phyloP scores from a whole-genome alignment of 2,329 filamentous ascomycete species.

The Lachnellula suecica region DNA sequence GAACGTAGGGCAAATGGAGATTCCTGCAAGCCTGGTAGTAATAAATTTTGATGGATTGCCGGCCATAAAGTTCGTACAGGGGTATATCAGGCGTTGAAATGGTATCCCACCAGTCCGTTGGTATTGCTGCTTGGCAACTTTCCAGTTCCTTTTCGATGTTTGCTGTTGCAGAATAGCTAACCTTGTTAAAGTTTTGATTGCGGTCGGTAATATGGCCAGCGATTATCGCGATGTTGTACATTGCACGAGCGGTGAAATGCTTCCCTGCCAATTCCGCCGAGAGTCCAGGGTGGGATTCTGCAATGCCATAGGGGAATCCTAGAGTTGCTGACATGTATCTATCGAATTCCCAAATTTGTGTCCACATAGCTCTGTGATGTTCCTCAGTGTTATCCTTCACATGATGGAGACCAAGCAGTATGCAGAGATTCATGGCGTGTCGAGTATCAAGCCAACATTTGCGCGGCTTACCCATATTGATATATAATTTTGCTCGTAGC shows the following conservation, averaged over 20 bases:
- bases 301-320: conserved; percentile 47
- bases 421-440: conserved; percentile 49
- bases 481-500: conserved; percentile 50
- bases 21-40: conserved; percentile 39
- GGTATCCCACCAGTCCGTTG: conserved; percentile 32
- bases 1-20: conserved; percentile 47
- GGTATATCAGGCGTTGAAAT: conserved; percentile 22
- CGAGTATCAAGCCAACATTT: conserved; percentile 52
- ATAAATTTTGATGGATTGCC: conserved; percentile 38
- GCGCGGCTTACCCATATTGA: conserved; percentile 54
- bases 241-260: background rate
- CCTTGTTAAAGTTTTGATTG: conserved; percentile 36
- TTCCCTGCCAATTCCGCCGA: background rate
- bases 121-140: conserved; percentile 31
- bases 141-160: conserved; percentile 41
- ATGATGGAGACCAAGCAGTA: conserved; percentile 49
- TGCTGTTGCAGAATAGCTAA: conserved; percentile 39
- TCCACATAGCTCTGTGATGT: conserved; percentile 39
- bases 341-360: conserved; percentile 42
- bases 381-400: conserved; percentile 28
- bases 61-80: conserved; percentile 31
- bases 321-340: conserved; percentile 51
- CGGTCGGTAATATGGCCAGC: conserved; percentile 40
- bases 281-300: conserved; percentile 25
- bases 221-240: conserved; percentile 32